These are phyloP conservation scores for Leptomonas seymouri DNA, from an alignment of 208 protist genomes.

Conservation along the genomic window DNA sequence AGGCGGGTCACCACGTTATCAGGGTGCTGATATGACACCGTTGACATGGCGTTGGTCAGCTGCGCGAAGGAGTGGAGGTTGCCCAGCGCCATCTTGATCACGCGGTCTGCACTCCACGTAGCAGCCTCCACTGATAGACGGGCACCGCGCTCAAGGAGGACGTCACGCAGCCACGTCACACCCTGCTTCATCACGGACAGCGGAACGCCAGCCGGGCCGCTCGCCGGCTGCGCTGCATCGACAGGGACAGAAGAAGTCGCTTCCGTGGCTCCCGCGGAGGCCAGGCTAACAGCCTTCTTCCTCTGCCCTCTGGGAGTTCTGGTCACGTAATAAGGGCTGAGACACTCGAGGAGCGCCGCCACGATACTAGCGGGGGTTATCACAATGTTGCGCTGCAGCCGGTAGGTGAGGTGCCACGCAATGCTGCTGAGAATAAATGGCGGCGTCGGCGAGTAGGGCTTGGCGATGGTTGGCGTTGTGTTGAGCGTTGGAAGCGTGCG, in stretches of 20 bases:
- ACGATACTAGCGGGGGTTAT: constrained; percentile 84
- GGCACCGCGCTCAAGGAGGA: constrained; percentile 45
- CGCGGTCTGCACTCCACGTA: constrained; percentile 22
- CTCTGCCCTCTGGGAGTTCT: background rate
- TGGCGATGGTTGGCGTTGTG: constrained; percentile 21
- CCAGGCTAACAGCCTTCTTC: background rate
- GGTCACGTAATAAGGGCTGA: constrained; percentile 26
- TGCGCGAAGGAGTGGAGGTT: constrained; percentile 55
- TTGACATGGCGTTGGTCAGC: constrained; percentile 21
- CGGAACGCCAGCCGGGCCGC: constrained; percentile 13
- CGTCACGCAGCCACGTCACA: constrained; percentile 59
- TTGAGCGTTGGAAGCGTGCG: constrained; percentile 9
- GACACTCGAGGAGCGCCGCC: constrained; percentile 59
- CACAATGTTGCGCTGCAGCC: constrained; percentile 71
- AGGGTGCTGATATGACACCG: constrained; percentile 34
- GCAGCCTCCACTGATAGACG: constrained; percentile 49
- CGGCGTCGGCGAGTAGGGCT: constrained; percentile 31
- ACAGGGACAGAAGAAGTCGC: background rate
- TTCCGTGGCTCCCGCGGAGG: background rate
- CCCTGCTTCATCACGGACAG: constrained; percentile 24
- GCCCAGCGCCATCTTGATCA: constrained; percentile 36
- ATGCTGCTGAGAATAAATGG: constrained; percentile 47
- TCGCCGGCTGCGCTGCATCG: background rate
- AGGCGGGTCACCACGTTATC: constrained; percentile 45
- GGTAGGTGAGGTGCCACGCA: constrained; percentile 65